These are phyloP conservation scores for Trichosporon sp. DNA, from an alignment of 1,284 basidiomycete genomes.

Conservation along the genomic window DNA sequence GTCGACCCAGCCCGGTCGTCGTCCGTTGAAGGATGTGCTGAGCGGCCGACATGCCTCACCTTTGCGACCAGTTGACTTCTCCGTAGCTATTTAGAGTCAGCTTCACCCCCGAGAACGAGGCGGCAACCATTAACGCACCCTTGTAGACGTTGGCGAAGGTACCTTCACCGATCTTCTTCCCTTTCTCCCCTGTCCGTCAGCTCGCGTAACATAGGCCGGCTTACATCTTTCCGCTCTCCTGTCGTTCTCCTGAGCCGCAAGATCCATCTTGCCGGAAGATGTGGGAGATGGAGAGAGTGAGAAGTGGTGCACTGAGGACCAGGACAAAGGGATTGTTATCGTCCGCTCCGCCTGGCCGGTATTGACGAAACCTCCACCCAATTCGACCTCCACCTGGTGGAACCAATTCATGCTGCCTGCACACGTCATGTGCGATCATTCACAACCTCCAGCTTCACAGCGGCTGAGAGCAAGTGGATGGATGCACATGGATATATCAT, in stretches of 20 bases:
- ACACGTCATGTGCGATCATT: neutral
- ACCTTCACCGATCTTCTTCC: slow-evolving; percentile 89
- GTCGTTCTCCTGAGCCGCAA: slow-evolving; percentile 41
- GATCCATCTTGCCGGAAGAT: slow-evolving; percentile 34
- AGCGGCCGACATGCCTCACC: slow-evolving; percentile 23
- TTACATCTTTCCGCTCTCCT: slow-evolving; percentile 37
- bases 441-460: neutral
- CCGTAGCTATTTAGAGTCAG: slow-evolving; percentile 23
- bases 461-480: neutral
- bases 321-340: neutral
- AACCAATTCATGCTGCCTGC: neutral
- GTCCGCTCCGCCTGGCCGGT: neutral
- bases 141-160: slow-evolving; percentile 95
- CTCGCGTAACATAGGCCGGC: slow-evolving; percentile 1
- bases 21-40: no score
- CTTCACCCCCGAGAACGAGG: neutral
- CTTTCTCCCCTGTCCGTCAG: slow-evolving; percentile 56
- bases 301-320: neutral
- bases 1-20: no score
- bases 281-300: neutral
- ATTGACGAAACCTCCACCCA: neutral
- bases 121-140: slow-evolving; percentile 55
- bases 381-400: neutral
- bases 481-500: neutral
- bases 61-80: slow-evolving; percentile 39